These are phyloP conservation scores for Pythium monospermum DNA, from an alignment of 352 stramenopile genomes.

Conservation along the genomic window DNA sequence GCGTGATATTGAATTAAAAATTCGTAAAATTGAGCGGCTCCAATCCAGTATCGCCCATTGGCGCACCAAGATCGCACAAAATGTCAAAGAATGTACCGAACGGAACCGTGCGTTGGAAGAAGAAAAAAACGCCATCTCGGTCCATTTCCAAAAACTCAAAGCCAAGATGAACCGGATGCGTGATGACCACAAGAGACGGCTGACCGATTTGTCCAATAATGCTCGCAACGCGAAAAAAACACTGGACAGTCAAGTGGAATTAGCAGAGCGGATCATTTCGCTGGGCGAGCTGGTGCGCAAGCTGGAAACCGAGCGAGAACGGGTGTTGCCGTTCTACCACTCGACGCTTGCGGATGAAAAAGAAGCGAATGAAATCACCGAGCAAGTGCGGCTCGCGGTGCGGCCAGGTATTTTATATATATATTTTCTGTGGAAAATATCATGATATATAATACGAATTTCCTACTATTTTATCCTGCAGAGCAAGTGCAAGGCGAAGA, in stretches of 20 bases:
- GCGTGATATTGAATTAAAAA: constrained; percentile 92
- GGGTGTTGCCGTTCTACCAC: constrained; percentile 86
- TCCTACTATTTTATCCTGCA: constrained; percentile 2
- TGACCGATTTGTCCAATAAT: constrained; percentile 78
- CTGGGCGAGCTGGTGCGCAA: constrained; percentile 89
- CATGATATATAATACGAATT: neutral
- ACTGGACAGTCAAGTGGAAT: constrained; percentile 55
- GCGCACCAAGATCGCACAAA: constrained; percentile 90
- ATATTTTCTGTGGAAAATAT: constrained; percentile 2
- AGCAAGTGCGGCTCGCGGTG: constrained; percentile 50
- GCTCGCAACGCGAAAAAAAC: constrained; percentile 72
- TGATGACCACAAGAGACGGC: constrained; percentile 70
- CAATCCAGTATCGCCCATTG: constrained; percentile 87
- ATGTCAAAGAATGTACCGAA: constrained; percentile 86
- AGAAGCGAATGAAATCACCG: constrained; percentile 55
- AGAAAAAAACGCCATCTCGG: constrained; percentile 83
- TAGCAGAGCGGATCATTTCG: constrained; percentile 85
- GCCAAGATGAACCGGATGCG: constrained; percentile 87
- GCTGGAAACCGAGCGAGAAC: constrained; percentile 90
- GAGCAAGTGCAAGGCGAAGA: constrained; percentile 33
- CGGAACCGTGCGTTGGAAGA: constrained; percentile 86
- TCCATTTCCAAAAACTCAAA: constrained; percentile 87
- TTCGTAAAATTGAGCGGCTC: constrained; percentile 90
- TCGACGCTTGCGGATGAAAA: constrained; percentile 54
- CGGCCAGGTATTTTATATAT: constrained; percentile 21